phyloP scores from a whole-genome alignment of 352 stramenopile genomes.

The Phytophthora pluvialis region DNA sequence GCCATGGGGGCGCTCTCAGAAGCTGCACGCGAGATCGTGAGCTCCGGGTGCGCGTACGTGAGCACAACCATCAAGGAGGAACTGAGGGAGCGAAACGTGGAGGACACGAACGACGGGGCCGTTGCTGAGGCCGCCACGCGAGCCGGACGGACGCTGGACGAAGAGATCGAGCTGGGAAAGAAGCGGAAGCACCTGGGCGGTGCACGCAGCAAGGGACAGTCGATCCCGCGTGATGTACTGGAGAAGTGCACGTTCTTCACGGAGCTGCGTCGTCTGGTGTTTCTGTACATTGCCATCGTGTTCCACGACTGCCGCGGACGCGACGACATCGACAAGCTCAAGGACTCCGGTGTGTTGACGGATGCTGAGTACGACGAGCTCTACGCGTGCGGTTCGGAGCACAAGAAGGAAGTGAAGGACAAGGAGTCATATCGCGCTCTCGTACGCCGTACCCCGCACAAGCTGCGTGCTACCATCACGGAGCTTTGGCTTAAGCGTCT shows the following conservation, averaged over 20 bases:
- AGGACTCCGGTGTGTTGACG: conserved; percentile 55
- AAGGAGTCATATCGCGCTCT: conserved; percentile 56
- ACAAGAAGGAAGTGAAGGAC: conserved; percentile 43
- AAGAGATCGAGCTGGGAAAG: conserved; percentile 14
- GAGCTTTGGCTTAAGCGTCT: conserved; percentile 79
- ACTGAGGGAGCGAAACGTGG: conserved; percentile 12
- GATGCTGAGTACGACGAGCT: conserved; percentile 73
- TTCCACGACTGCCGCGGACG: conserved; percentile 73
- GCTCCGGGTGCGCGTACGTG: conserved; percentile 66
- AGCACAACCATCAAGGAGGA: conserved; percentile 47
- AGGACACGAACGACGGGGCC: conserved; percentile 6
- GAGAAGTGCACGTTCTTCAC: conserved; percentile 81
- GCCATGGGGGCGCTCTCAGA: conserved; percentile 64
- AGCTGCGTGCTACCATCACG: conserved; percentile 70
- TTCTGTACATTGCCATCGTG: conserved; percentile 82
- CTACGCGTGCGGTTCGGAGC: conserved; percentile 64
- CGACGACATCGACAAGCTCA: conserved; percentile 68
- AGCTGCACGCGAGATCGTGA: conserved; percentile 61
- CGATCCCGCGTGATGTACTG: conserved; percentile 55
- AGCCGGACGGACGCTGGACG: conserved; percentile 7
- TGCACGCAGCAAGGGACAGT: conserved; percentile 4
- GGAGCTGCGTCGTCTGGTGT: conserved; percentile 72
- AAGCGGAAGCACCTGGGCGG: conserved; percentile 9
- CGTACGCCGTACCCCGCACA: conserved; percentile 63
- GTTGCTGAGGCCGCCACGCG: conserved; percentile 9